Evolutionary conservation across 2,329 filamentous ascomycete species (phyloP).

Genomic region (Apiospora aurea): DNA sequence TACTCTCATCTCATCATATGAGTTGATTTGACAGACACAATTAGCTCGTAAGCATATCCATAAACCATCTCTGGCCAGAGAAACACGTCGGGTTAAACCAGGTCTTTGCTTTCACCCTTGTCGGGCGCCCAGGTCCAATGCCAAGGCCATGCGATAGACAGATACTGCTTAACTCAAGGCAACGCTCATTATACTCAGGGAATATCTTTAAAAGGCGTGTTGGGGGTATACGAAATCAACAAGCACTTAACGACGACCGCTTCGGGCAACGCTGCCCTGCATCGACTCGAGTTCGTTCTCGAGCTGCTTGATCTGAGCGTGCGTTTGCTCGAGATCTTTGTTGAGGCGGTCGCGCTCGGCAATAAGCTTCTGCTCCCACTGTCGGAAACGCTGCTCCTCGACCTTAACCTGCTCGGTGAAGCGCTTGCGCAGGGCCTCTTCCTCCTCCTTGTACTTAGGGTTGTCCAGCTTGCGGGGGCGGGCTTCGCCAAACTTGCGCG

Average conservation of each 20-base stretch:
- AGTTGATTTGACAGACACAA: constrained; percentile 18
- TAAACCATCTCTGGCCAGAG: constrained; percentile 21
- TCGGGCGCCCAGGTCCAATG: constrained; percentile 12
- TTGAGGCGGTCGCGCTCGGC: constrained; percentile 98
- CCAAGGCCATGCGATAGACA: constrained; percentile 5
- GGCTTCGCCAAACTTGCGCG: constrained; percentile 97
- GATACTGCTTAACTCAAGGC: constrained; percentile 8
- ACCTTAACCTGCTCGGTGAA: constrained; percentile 99
- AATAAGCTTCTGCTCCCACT: constrained; percentile 99
- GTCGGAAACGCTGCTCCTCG: constrained; percentile 97
- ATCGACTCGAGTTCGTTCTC: constrained; percentile 93
- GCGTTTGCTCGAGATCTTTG: constrained; percentile 98
- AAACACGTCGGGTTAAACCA: constrained; percentile 6
- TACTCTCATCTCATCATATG: constrained; percentile 25
- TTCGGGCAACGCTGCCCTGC: constrained; percentile 89
- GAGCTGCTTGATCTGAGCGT: constrained; percentile 90
- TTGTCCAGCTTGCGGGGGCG: constrained; percentile 98
- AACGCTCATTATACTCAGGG: constrained; percentile 22
- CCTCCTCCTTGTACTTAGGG: constrained; percentile 99
- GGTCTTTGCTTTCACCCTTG: background rate
- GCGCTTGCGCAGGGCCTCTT: constrained; percentile 96
- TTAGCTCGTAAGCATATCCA: constrained; percentile 20
- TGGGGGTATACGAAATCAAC: constrained; percentile 24
- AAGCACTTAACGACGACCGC: constrained; percentile 78
- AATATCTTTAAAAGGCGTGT: constrained; percentile 17